Conservation (phyloP, 73 alveolate genomes). For the Durusdinium trenchii region DNA sequence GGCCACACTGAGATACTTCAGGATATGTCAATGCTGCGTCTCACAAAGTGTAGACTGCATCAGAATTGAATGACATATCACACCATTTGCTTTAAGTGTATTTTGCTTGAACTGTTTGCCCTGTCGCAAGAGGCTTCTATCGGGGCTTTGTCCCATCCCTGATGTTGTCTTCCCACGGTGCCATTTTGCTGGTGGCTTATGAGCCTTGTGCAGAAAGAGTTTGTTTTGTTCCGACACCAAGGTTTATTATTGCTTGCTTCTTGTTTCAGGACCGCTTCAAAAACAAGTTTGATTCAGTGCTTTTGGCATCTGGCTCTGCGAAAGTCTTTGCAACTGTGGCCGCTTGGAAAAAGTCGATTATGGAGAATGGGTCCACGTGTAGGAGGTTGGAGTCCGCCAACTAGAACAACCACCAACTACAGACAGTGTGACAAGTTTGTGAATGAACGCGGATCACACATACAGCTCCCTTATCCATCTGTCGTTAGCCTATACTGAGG, state of each 20-base stretch:
- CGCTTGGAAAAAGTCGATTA: not conserved
- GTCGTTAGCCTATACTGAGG: constrained; percentile 11
- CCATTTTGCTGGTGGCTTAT: constrained; percentile 67
- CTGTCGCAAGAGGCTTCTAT: constrained; percentile 60
- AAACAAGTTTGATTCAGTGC: constrained; percentile 47
- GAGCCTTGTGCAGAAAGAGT: not conserved
- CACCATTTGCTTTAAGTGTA: too few species aligned
- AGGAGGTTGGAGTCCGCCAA: too few species aligned
- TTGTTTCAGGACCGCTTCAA: constrained; percentile 55
- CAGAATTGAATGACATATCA: too few species aligned
- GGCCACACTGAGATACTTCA: too few species aligned
- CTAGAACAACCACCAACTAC: too few species aligned
- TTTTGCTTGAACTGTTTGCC: too few species aligned
- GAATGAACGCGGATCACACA: too few species aligned
- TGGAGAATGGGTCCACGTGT: not conserved
- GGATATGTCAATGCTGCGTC: too few species aligned
- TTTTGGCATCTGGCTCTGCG: constrained; percentile 67
- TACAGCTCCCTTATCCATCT: too few species aligned
- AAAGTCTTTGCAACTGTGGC: constrained; percentile 72
- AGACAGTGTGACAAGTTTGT: too few species aligned
- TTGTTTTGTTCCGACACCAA: not conserved
- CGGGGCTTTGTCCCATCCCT: constrained; percentile 78
- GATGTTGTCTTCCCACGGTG: constrained; percentile 87
- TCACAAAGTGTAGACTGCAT: too few species aligned
- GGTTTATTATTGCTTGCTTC: not conserved